phyloP scores from a whole-genome alignment of 2,329 filamentous ascomycete species.

The Aspergillus clavatus region DNA sequence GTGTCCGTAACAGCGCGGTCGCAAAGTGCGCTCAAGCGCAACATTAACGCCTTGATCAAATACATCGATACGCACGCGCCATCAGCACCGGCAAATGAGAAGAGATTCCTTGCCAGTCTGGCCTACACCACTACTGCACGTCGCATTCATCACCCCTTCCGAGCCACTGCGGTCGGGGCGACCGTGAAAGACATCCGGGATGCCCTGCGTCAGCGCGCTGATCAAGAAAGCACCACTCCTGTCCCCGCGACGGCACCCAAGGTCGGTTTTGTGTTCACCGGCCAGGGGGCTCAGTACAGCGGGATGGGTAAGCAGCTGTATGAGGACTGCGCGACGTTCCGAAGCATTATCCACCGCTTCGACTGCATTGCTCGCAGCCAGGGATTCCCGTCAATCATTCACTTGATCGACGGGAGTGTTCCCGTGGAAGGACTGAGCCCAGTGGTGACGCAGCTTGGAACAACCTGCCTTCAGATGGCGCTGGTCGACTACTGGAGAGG shows the following conservation, averaged over 20 bases:
- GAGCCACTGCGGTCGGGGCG: constrained; percentile 29
- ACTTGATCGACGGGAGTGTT: constrained; percentile 30
- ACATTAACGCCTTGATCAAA: constrained; percentile 50
- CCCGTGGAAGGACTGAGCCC: constrained; percentile 29
- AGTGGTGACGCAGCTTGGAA: constrained; percentile 34
- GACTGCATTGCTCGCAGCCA: constrained; percentile 30
- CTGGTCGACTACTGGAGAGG: constrained; percentile 33
- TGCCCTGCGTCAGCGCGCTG: constrained; percentile 20
- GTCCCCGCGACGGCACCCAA: constrained; percentile 26
- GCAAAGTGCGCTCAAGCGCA: constrained; percentile 42
- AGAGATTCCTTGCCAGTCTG: constrained; percentile 49
- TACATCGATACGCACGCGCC: constrained; percentile 50
- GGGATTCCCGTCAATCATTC: constrained; percentile 35
- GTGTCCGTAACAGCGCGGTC: constrained; percentile 55
- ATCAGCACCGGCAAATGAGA: constrained; percentile 13
- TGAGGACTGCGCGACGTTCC: constrained; percentile 28
- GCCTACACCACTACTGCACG: constrained; percentile 62
- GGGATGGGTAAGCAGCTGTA: constrained; percentile 36
- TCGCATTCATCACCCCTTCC: constrained; percentile 38
- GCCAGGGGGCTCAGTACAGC: constrained; percentile 37
- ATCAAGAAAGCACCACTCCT: constrained; percentile 22
- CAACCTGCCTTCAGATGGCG: constrained; percentile 39
- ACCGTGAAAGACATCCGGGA: constrained; percentile 27
- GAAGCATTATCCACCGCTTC: constrained; percentile 27
- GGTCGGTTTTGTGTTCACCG: constrained; percentile 36